A percentile compares a stretch with the other conserved stretches of the same genome.
Evolutionary conservation across 2,329 filamentous ascomycete genomes (phyloP).

Genomic region (Alternaria incomplexa): DNA sequence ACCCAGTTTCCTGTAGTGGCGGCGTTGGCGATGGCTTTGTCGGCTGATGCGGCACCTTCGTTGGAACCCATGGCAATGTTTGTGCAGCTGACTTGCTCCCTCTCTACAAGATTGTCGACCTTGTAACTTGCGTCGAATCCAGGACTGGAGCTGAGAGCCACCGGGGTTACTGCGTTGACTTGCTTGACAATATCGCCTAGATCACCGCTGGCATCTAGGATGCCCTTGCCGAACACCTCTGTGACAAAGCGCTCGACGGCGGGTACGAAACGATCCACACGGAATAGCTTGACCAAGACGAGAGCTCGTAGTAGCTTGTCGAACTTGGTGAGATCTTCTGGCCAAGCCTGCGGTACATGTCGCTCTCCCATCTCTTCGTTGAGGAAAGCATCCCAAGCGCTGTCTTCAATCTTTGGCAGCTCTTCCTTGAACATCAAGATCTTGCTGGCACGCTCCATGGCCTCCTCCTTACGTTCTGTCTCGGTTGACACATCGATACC

Average conservation of each 20-base stretch:
- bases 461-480: conserved; percentile 67
- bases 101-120: conserved; percentile 91
- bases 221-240: conserved; percentile 79
- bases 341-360: conserved; percentile 78
- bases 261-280: conserved; percentile 93
- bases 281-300: conserved; percentile 90
- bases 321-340: conserved; percentile 65
- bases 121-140: conserved; percentile 99
- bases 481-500: conserved; percentile 80
- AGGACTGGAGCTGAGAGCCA: conserved; percentile 91
- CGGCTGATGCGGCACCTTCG: conserved; percentile 87
- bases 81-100: conserved; percentile 80
- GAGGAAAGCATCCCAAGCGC: conserved; percentile 82
- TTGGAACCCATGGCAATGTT: conserved; percentile 99
- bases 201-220: conserved; percentile 86
- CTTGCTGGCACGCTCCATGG: conserved; percentile 70
- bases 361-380: conserved; percentile 86
- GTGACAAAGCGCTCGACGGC: conserved; percentile 89
- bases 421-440: conserved; percentile 76
- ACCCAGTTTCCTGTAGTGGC: conserved; percentile 95
- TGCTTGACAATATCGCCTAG: conserved; percentile 83
- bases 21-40: conserved; percentile 93
- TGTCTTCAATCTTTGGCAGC: conserved; percentile 66
- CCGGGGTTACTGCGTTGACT: conserved; percentile 81
- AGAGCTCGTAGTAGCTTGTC: conserved; percentile 84